Conservation (phyloP, 106 monocot genomes). For the Chionographis japonica region DNA sequence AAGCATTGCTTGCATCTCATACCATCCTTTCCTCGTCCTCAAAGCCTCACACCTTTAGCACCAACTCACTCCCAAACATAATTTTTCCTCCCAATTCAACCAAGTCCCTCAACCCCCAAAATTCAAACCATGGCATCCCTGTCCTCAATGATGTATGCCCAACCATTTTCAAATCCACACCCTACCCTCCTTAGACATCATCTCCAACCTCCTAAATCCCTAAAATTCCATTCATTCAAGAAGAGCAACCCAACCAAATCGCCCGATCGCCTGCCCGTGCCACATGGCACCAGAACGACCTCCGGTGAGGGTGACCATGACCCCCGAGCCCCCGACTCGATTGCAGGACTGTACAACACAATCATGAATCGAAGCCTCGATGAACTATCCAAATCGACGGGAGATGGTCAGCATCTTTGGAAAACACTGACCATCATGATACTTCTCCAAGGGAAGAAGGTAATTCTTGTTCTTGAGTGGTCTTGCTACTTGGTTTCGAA, state of each 20-base stretch:
- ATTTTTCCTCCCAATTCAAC: background rate
- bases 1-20: slow-evolving; percentile 18
- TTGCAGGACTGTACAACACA: slow-evolving; percentile 9
- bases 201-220: background rate
- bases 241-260: too few relatives aligned
- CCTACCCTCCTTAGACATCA: background rate
- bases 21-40: slow-evolving; percentile 30
- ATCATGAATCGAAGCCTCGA: slow-evolving; percentile 14
- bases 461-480: background rate
- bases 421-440: background rate
- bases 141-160: background rate
- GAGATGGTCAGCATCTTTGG: slow-evolving; percentile 5
- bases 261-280: too few relatives aligned
- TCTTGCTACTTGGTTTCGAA: background rate
- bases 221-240: background rate
- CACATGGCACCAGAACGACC: too few relatives aligned
- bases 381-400: slow-evolving; percentile 3
- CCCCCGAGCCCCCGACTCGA: background rate
- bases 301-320: background rate
- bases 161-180: background rate
- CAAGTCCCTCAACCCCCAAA: background rate
- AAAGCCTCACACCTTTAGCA: background rate
- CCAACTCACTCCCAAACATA: too few relatives aligned
- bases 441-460: slow-evolving; percentile 5
- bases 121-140: background rate